Conservation (phyloP, 176 grass and related monocot genomes). For the Aegilops sharonensis region DNA sequence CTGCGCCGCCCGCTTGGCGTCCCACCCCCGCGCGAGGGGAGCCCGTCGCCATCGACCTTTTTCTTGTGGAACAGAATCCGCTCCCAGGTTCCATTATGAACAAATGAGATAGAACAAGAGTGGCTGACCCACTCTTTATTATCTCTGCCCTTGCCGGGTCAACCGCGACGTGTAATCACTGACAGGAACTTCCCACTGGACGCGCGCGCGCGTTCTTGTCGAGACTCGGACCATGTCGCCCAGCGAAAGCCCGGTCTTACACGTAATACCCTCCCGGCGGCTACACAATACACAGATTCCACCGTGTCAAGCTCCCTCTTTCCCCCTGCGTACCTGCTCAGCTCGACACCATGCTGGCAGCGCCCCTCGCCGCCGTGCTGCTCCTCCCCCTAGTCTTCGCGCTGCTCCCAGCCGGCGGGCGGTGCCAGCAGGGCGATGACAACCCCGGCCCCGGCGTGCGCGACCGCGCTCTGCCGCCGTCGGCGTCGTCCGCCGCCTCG, state of each 20-base stretch:
- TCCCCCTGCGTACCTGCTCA: not conserved
- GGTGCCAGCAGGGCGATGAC: not conserved
- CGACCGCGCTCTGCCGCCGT: not conserved
- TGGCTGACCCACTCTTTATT: not conserved
- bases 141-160: not conserved
- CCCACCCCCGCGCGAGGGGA: too few relatives aligned
- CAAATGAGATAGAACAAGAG: not conserved
- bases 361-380: not conserved
- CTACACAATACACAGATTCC: not conserved
- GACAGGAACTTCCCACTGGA: not conserved
- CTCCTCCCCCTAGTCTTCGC: constrained; percentile 8
- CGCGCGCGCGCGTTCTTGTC: not conserved
- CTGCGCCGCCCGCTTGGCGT: too few relatives aligned
- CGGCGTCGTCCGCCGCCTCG: not conserved
- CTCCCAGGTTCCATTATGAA: too few relatives aligned
- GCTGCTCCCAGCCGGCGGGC: constrained; percentile 8
- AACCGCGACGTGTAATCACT: not conserved
- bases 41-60: too few relatives aligned
- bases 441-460: too few relatives aligned
- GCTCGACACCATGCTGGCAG: not conserved
- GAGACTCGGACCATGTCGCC: not conserved
- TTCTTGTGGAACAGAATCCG: too few relatives aligned
- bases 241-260: not conserved
- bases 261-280: not conserved
- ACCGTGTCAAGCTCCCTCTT: not conserved